Base-by-base conservation (phyloP, 139 green algal genomes). In the Diplosphaera chodatii region DNA sequence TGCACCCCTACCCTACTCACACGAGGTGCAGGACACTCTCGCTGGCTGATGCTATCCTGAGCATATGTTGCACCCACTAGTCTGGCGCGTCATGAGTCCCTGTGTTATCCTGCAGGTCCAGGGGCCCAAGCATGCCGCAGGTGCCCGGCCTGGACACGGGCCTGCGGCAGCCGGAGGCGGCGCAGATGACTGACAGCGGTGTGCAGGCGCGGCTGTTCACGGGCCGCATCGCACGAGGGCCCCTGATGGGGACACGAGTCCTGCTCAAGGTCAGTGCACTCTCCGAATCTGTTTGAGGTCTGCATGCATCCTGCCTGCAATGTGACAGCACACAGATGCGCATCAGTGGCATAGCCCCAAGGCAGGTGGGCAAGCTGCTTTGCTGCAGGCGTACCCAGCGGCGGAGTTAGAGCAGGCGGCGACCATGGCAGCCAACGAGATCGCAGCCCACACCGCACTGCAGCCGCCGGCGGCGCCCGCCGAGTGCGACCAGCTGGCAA, bases 371-470 rank as follows among this genome's bases (percentile, higher is more conserved):
- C 37, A 48, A 6, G 37, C 37, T 48, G 37, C 10, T 48, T 6
- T 48, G 55, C 55, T 13, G 41, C 68, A 78, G 74, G 64, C 64
- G 15, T 74, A 73, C 64, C 69, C 64, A n/a, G 23, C 37, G 8
- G 64, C 27, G 4, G 28, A 63, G 15, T 29, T 23, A 21, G 29
- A 40, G 16, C 13, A 74, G 33, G 68, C 31, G 25, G 70, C 77
- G 29, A 32, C 67, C 16, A 56, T 81, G 66, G 71, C 71, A 28
- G 76, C 76, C 31, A 81, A 81, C 34, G 76, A 81, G 55, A 30
- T 81, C 18, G 67, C 70, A 28, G 56, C 71, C 27, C 76, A 81
- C 28, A 40, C 31, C 40, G 67, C 40, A 1, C 40, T 81, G 40
- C 76, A 81, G 76, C 56, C 64, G n/a, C 71, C 63, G 13, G 28